Percentiles rank a stretch among this genome's conserved stretches.
Conservation (phyloP, 352 stramenopile species). For the Phytophthora europaea region DNA sequence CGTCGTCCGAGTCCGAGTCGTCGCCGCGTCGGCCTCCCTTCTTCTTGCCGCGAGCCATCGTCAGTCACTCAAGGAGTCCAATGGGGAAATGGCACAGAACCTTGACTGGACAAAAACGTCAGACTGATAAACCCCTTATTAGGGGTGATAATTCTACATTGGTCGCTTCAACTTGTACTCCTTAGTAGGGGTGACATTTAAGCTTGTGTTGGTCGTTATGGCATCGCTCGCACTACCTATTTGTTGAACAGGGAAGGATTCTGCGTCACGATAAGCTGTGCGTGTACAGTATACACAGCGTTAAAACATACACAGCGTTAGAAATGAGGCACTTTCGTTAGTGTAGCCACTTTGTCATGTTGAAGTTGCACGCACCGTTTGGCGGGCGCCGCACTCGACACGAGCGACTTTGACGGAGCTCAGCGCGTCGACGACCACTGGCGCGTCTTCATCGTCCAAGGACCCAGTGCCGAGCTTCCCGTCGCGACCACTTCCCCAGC, state of each 20-base stretch:
- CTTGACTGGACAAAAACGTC: constrained; percentile 2
- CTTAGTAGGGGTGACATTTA: not conserved
- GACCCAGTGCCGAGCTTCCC: constrained; percentile 78
- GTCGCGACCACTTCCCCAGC: constrained; percentile 72
- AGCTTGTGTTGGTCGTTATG: not conserved
- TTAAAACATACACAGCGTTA: not conserved
- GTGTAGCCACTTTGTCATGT: constrained; percentile 16
- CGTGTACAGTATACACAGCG: not conserved
- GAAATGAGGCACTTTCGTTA: not conserved
- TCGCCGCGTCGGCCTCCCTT: constrained; percentile 77
- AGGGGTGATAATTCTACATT: not conserved
- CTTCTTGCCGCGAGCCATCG: constrained; percentile 84
- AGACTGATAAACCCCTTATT: not conserved
- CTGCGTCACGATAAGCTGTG: constrained; percentile 51
- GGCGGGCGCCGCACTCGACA: constrained; percentile 58
- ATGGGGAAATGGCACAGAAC: not conserved
- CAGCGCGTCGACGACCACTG: constrained; percentile 62
- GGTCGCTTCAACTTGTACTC: not conserved
- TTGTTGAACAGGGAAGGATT: constrained; percentile 43
- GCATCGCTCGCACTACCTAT: not conserved
- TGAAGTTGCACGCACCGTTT: constrained; percentile 60
- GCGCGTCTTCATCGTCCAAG: constrained; percentile 63
- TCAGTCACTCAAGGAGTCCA: not conserved
- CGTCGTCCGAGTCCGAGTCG: constrained; percentile 82
- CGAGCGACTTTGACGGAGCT: constrained; percentile 64